Evolutionary conservation across 495 filamentous ascomycete species (phyloP).

Genomic region (Chaetomidium leptoderma): DNA sequence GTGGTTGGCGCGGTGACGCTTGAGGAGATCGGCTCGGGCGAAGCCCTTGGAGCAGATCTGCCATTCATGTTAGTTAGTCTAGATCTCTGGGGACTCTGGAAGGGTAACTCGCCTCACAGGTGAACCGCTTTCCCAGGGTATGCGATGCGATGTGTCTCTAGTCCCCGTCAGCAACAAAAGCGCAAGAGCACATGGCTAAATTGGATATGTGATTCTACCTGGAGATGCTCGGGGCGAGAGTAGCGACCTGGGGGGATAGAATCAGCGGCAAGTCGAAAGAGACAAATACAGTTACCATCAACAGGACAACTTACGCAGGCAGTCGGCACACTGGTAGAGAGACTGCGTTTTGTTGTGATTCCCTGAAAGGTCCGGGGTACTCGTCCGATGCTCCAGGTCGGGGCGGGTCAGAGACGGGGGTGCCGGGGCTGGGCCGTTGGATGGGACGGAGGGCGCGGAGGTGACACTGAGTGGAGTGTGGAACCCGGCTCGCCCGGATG

Average conservation of each 20-base stretch:
- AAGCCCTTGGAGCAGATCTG: conserved; percentile 53
- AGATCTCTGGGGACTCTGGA: background rate
- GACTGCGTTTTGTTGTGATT: conserved; percentile 30
- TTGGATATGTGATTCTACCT: conserved; percentile 12
- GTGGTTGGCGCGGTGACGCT: conserved; percentile 53
- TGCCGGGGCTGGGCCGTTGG: background rate
- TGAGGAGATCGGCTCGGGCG: conserved; percentile 51
- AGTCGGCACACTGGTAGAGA: conserved; percentile 53
- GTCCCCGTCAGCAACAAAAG: background rate
- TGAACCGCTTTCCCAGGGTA: conserved; percentile 53
- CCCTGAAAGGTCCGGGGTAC: background rate
- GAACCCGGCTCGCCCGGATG: background rate
- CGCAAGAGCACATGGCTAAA: background rate
- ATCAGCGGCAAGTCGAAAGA: conserved; percentile 1
- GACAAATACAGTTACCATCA: no score
- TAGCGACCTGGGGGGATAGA: conserved; percentile 34
- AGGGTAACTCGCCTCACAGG: conserved; percentile 28
- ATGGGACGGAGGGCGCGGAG: background rate
- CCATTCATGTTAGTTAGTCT: conserved; percentile 16
- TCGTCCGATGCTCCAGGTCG: background rate
- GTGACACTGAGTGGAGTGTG: background rate
- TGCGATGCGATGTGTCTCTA: conserved; percentile 55
- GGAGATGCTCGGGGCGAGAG: conserved; percentile 54
- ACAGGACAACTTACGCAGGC: conserved; percentile 28
- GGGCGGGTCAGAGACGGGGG: background rate